phyloP scores from a whole-genome alignment of 1,284 basidiomycete species.

The Cerioporus squamosus region DNA sequence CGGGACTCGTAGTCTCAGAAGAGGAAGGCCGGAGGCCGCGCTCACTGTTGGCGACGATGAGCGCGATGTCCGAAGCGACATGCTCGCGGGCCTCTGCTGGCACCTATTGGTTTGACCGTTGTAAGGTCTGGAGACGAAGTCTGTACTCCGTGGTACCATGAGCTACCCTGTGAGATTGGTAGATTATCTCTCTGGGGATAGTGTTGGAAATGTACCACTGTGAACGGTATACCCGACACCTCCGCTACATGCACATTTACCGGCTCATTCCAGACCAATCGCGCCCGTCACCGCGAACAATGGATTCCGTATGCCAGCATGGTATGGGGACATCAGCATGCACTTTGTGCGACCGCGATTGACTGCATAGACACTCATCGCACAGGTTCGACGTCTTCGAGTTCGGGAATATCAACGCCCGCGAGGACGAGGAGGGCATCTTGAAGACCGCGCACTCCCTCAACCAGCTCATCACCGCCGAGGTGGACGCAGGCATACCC shows the following conservation, averaged over 20 bases:
- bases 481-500: conserved; percentile 74
- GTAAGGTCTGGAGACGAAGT: no score
- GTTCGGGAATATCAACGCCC: conserved; percentile 58
- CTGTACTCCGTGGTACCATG: no score
- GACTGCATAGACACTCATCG: not conserved
- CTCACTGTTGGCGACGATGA: no score
- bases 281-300: conserved; percentile 71
- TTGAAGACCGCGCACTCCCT: conserved; percentile 64
- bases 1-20: no score
- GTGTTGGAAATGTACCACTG: no score
- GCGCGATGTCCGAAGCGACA: no score
- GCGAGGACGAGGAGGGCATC: conserved; percentile 80
- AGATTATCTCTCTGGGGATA: no score
- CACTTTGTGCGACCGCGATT: conserved; percentile 3
- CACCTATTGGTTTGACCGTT: no score
- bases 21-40: no score
- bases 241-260: not conserved
- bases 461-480: conserved; percentile 73
- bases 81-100: no score
- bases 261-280: conserved; percentile 44
- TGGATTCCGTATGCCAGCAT: conserved; percentile 72
- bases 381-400: conserved; percentile 79
- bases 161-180: no score
- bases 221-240: no score
- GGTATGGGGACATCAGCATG: conserved; percentile 48